Conservation (phyloP, 352 stramenopile genomes). For the Phytophthora hybrid region DNA sequence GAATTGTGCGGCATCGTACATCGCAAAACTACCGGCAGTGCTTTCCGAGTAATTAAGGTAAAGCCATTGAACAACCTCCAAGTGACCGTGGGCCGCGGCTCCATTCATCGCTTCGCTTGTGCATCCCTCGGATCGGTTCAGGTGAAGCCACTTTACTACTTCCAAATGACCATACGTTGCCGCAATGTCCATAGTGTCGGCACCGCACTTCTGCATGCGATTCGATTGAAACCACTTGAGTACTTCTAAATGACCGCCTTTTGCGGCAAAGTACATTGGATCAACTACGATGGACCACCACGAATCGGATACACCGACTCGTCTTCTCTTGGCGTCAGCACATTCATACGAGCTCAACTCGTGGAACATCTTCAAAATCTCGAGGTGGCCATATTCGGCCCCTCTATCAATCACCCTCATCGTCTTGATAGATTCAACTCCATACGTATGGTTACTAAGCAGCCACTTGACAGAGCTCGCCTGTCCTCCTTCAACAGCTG, state of each 20-base stretch:
- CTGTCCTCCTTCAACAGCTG: not conserved
- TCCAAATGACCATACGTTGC: not conserved
- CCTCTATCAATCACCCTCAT: not conserved
- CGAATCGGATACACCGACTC: not conserved
- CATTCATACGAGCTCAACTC: not conserved
- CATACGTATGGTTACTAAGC: not conserved
- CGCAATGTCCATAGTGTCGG: constrained; percentile 6
- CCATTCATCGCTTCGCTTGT: not conserved
- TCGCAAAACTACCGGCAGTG: not conserved
- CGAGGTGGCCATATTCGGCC: not conserved
- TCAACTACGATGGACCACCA: not conserved
- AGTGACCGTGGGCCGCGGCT: too few relatives aligned
- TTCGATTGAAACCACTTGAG: constrained; percentile 2
- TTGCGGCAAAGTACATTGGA: not conserved
- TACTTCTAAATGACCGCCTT: not conserved
- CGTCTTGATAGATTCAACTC: too few relatives aligned
- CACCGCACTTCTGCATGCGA: not conserved
- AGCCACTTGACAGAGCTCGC: not conserved
- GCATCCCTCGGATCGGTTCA: not conserved
- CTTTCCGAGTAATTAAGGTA: not conserved
- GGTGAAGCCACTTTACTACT: constrained; percentile 7
- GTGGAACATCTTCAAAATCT: not conserved
- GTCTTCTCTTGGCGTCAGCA: not conserved
- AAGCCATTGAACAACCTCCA: not conserved
- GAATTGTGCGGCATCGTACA: not conserved